These are phyloP conservation scores for Cyanodermella asteris DNA, from an alignment of 2,329 filamentous ascomycete species.

Conservation along the genomic window DNA sequence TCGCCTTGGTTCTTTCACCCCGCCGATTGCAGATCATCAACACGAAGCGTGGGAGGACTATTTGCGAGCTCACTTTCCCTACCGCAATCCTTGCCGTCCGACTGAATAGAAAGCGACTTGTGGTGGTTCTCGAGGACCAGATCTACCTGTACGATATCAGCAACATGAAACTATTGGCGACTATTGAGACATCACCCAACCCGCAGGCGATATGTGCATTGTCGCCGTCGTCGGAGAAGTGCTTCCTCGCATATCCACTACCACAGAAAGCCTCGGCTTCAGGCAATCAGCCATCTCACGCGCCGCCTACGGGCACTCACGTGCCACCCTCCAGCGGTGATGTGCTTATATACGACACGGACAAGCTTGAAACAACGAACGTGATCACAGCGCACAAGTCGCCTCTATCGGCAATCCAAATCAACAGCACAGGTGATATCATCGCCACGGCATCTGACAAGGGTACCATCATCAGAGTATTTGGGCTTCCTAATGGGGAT, in stretches of 20 bases:
- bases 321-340: slow-evolving; percentile 73
- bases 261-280: slow-evolving; percentile 39
- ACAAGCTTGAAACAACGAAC: slow-evolving; percentile 78
- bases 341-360: slow-evolving; percentile 77
- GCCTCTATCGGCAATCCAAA: slow-evolving; percentile 67
- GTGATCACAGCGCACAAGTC: slow-evolving; percentile 89
- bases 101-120: slow-evolving; percentile 79
- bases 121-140: slow-evolving; percentile 83
- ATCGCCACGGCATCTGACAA: slow-evolving; percentile 92
- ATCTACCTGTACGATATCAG: slow-evolving; percentile 98
- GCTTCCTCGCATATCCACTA: slow-evolving; percentile 83
- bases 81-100: slow-evolving; percentile 89
- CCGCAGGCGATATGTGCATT: slow-evolving; percentile 80
- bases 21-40: slow-evolving; percentile 89
- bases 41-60: slow-evolving; percentile 73
- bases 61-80: slow-evolving; percentile 95
- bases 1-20: slow-evolving; percentile 80
- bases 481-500: slow-evolving; percentile 71
- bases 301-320: slow-evolving; percentile 55
- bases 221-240: slow-evolving; percentile 85
- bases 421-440: slow-evolving; percentile 81
- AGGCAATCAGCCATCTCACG: slow-evolving; percentile 48
- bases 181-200: slow-evolving; percentile 85
- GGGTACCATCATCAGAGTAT: slow-evolving; percentile 90
- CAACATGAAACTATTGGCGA: slow-evolving; percentile 89